phyloP scores from a whole-genome alignment of 2,329 filamentous ascomycete genomes.

The Clonostachys rosea region DNA sequence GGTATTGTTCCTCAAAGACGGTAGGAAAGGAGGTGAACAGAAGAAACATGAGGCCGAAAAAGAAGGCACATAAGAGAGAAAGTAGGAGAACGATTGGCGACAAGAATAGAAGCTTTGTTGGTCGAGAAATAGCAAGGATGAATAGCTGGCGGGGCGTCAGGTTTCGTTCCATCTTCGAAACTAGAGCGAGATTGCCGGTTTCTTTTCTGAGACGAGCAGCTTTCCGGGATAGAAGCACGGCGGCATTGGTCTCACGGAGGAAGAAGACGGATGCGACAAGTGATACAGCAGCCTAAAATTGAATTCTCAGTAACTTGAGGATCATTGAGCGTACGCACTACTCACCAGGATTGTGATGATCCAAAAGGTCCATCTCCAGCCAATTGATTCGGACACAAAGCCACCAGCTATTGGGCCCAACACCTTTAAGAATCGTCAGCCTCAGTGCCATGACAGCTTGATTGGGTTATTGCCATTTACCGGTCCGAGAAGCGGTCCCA shows the following conservation, averaged over 20 bases:
- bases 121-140: conserved; percentile 44
- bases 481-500: conserved; percentile 55
- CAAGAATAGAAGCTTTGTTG: conserved; percentile 48
- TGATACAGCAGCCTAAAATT: neutral
- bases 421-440: neutral
- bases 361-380: conserved; percentile 47
- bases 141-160: conserved; percentile 24
- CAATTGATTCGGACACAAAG: conserved; percentile 36
- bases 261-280: conserved; percentile 7
- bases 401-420: conserved; percentile 30
- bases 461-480: conserved; percentile 10
- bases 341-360: conserved; percentile 35
- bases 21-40: conserved; percentile 31
- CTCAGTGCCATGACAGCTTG: neutral
- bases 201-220: conserved; percentile 17
- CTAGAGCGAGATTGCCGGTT: conserved; percentile 10
- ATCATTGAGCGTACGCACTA: neutral
- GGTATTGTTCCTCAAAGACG: conserved; percentile 37
- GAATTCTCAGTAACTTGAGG: neutral
- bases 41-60: conserved; percentile 51
- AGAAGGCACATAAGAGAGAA: conserved; percentile 46
- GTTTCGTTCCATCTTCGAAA: neutral
- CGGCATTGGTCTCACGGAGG: conserved; percentile 20
- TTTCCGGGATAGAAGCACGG: conserved; percentile 19
- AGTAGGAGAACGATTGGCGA: conserved; percentile 47